Evolutionary conservation across 2,329 filamentous ascomycete species (phyloP), one percentile per base, ranked within the genome.

Genomic region (Sporothrix curviconia): DNA sequence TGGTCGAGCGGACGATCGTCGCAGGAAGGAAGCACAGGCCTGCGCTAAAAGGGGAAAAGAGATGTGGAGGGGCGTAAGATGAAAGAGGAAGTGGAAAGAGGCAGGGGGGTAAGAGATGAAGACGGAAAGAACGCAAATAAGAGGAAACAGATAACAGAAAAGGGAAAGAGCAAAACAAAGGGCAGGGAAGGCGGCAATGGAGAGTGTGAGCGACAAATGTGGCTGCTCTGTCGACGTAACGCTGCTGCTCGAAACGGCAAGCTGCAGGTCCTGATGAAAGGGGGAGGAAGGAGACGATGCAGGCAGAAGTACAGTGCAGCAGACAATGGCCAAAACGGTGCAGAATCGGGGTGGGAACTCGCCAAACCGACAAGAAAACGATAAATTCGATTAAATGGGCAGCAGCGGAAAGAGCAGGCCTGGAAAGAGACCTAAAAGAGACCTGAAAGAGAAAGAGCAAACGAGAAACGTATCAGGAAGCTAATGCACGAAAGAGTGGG

Each of bases 231-330:
- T 14, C 34, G 37, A 36, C 30, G 46, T 32, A 50, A 53, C 50
- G 36, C 51, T 55, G 51, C 25, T 44, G 39, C 51, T 44, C 39
- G 19, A 55, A 55, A 36, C 51, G 51, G 17, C 51, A 40, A 44
- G 51, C 51, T 55, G 51, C 51, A 55, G 51, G 40, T 17, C 40
- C 51, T 5, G 28, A 32, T 11, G 28, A 11, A 11, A 32, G 6
- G 28, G 28, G 28, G 28, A 32, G 11, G 28, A 32, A 5, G 28
- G 28, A 11, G 28, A 32, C 28, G 11, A 28, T n/a, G n/a, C n/a
- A n/a, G n/a, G n/a, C n/a, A n/a, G n/a, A n/a, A n/a, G n/a, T n/a
- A n/a, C n/a, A n/a, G n/a, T n/a, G n/a, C n/a, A 6, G 15, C 39
- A 17, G 4, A 12, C 28, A 32, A 32, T 5, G 5, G 28, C 5